phyloP scores from a whole-genome alignment of 768 basidiomycete genomes.

The Collybia sordida region DNA sequence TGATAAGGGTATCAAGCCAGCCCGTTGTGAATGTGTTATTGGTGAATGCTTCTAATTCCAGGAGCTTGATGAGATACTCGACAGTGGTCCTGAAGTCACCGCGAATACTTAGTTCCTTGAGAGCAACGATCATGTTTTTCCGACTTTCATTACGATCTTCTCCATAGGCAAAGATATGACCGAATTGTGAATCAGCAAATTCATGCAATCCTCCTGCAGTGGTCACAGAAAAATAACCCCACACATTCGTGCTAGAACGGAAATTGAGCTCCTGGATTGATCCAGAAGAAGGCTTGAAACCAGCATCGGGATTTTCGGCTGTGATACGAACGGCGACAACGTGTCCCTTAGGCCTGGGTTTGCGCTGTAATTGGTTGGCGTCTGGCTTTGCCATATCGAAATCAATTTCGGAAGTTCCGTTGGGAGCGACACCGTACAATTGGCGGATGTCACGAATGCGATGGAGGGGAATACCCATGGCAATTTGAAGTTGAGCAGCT shows the following conservation, averaged over 20 bases:
- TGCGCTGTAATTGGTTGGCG: constrained; percentile 85
- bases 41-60: constrained; percentile 94
- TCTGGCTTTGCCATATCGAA: constrained; percentile 94
- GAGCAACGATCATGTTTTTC: constrained; percentile 99
- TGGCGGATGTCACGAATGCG: constrained; percentile 94
- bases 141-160: constrained; percentile 92
- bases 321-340: constrained; percentile 99
- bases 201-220: constrained; percentile 97
- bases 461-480: constrained; percentile 97
- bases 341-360: constrained; percentile 95
- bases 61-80: constrained; percentile 97
- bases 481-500: constrained; percentile 93
- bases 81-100: constrained; percentile 99
- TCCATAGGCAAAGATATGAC: constrained; percentile 98
- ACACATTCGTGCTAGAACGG: constrained; percentile 98
- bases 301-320: constrained; percentile 98
- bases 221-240: constrained; percentile 99
- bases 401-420: constrained; percentile 89
- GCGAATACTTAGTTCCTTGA: constrained; percentile 97
- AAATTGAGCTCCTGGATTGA: constrained; percentile 98
- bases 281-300: constrained; percentile 98
- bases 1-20: constrained; percentile 97
- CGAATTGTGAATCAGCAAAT: constrained; percentile 98
- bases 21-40: constrained; percentile 98
- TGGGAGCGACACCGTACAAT: constrained; percentile 91